Conservation (phyloP, 2,329 filamentous ascomycete genomes). For the Stagonosporopsis tanaceti region DNA sequence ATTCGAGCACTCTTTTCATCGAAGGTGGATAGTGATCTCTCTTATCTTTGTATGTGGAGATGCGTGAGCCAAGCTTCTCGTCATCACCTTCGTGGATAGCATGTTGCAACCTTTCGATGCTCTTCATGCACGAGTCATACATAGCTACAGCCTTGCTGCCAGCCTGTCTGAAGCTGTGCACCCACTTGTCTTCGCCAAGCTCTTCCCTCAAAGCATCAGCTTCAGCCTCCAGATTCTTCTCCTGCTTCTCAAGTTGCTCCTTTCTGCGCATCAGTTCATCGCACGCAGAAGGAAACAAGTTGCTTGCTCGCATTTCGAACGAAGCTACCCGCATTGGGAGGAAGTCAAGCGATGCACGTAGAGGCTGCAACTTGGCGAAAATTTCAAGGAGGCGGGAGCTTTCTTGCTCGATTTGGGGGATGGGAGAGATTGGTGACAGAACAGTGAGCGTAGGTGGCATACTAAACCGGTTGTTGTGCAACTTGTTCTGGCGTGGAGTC, state of each 20-base stretch:
- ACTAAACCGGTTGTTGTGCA: constrained; percentile 71
- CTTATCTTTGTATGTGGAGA: constrained; percentile 94
- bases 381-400: constrained; percentile 88
- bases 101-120: constrained; percentile 81
- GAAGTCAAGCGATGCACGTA: constrained; percentile 93
- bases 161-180: constrained; percentile 92
- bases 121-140: constrained; percentile 93
- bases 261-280: constrained; percentile 83
- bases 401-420: constrained; percentile 70
- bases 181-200: constrained; percentile 93
- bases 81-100: constrained; percentile 78
- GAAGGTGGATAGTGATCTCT: constrained; percentile 93
- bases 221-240: constrained; percentile 87
- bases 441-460: constrained; percentile 67
- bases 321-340: constrained; percentile 91
- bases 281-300: constrained; percentile 87
- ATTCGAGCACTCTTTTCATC: constrained; percentile 87
- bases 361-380: constrained; percentile 93
- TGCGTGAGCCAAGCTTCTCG: constrained; percentile 67
- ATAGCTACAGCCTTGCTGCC: constrained; percentile 93
- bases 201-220: constrained; percentile 87
- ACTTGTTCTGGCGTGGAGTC: constrained; percentile 67
- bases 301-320: constrained; percentile 80
- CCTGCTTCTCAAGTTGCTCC: constrained; percentile 79
- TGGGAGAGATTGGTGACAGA: constrained; percentile 66